These are phyloP conservation scores for Hsuehochloa calcarea DNA, from an alignment of 176 grass and related monocot genomes.

Conservation along the genomic window DNA sequence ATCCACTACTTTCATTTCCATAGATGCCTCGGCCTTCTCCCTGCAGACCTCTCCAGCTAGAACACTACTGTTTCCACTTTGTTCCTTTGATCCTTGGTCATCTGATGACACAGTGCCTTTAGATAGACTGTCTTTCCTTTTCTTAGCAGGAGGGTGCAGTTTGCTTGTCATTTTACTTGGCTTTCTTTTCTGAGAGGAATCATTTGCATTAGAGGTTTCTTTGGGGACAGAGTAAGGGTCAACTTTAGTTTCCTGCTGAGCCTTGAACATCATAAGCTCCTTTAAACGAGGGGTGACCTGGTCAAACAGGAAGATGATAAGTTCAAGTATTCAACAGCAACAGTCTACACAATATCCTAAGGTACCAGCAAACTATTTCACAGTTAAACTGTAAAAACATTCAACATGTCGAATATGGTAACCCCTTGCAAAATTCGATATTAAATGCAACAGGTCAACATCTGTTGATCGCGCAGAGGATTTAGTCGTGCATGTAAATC, in stretches of 20 bases:
- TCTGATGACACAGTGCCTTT: constrained; percentile 32
- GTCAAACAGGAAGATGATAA: constrained; percentile 22
- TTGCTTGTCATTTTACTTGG: constrained; percentile 53
- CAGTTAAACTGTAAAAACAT: constrained; percentile 1
- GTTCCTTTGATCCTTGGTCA: constrained; percentile 37
- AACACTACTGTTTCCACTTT: constrained; percentile 26
- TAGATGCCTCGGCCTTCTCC: constrained; percentile 24
- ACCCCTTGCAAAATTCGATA: neutral
- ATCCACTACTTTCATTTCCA: constrained; percentile 13
- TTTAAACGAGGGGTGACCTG: constrained; percentile 79
- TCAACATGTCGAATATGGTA: neutral
- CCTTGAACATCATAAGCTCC: constrained; percentile 75
- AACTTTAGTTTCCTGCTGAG: constrained; percentile 72
- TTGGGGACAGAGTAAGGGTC: constrained; percentile 36
- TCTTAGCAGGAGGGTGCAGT: constrained; percentile 66
- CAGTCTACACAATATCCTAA: neutral
- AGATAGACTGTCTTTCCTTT: constrained; percentile 61
- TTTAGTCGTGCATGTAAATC: neutral
- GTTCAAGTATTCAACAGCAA: neutral
- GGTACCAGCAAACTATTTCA: neutral
- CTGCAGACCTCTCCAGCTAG: constrained; percentile 27
- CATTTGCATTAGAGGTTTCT: constrained; percentile 45
- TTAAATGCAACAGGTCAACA: neutral
- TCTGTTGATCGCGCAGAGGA: neutral
- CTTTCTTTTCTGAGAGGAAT: constrained; percentile 82